A percentile compares a stretch with the other conserved stretches of the same genome.
phyloP scores from a whole-genome alignment of 768 basidiomycete species.

The Podaxis sp. region DNA sequence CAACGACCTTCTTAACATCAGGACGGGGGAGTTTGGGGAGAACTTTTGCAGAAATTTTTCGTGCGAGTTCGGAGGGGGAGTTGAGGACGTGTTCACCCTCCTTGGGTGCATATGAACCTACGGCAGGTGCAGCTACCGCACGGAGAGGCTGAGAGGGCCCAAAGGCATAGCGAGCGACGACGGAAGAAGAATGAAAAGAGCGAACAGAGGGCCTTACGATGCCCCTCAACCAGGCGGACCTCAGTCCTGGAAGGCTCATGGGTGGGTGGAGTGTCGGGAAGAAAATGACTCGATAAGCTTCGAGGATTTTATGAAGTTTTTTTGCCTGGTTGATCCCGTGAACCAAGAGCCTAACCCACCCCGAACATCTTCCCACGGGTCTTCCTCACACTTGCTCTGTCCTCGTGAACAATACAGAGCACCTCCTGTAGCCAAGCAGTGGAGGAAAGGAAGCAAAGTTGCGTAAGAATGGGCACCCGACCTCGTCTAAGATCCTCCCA shows the following conservation, averaged over 20 bases:
- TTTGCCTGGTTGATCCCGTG: conserved; percentile 10
- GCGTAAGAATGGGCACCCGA: neutral
- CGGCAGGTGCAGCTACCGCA: conserved; percentile 74
- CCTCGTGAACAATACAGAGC: neutral
- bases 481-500: neutral
- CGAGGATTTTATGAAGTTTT: conserved; percentile 14
- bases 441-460: neutral
- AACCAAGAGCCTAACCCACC: conserved; percentile 2
- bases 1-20: conserved; percentile 91
- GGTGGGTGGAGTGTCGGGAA: conserved; percentile 14
- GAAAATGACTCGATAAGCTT: neutral
- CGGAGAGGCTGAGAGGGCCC: conserved; percentile 51
- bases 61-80: conserved; percentile 92
- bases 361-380: conserved; percentile 6
- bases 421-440: neutral
- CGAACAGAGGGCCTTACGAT: conserved; percentile 36
- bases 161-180: conserved; percentile 31
- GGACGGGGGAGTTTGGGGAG: conserved; percentile 89
- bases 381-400: neutral
- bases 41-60: conserved; percentile 91
- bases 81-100: conserved; percentile 79
- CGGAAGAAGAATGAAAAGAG: conserved; percentile 48
- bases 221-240: conserved; percentile 34
- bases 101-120: conserved; percentile 64
- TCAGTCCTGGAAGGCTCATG: conserved; percentile 44